These are phyloP conservation scores for Stereum hirsutum DNA, from an alignment of 1,284 basidiomycete species.

Conservation along the genomic window DNA sequence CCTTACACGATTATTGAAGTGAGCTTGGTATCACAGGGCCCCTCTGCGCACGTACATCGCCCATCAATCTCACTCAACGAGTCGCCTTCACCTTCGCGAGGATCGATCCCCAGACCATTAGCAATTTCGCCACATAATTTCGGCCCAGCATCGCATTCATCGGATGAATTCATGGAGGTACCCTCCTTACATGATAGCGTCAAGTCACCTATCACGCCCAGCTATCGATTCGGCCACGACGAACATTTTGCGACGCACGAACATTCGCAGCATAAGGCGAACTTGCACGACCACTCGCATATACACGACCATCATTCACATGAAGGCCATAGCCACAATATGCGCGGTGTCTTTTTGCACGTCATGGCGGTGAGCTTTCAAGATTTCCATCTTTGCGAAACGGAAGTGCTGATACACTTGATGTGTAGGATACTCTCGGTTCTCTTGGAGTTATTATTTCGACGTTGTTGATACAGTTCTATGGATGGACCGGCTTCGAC, in stretches of 20 bases:
- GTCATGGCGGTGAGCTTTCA: slow-evolving; percentile 71
- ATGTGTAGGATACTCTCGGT: slow-evolving; percentile 68
- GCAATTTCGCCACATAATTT: too few species aligned
- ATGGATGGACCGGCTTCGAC: slow-evolving; percentile 99
- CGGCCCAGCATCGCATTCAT: too few species aligned
- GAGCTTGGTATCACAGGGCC: too few species aligned
- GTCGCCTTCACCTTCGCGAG: too few species aligned
- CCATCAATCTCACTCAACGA: too few species aligned
- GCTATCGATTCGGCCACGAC: slow-evolving; percentile 52
- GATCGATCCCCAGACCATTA: too few species aligned
- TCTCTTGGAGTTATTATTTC: slow-evolving; percentile 99
- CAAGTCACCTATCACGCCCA: slow-evolving; percentile 49
- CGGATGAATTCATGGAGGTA: too few species aligned
- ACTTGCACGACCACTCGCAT: slow-evolving; percentile 45
- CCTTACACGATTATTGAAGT: too few species aligned
- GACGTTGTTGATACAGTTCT: slow-evolving; percentile 90
- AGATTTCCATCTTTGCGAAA: background rate
- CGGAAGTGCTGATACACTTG: background rate
- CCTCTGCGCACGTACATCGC: too few species aligned
- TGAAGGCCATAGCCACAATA: slow-evolving; percentile 92
- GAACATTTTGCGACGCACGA: slow-evolving; percentile 50
- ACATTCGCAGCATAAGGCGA: slow-evolving; percentile 34
- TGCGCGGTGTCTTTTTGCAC: slow-evolving; percentile 97
- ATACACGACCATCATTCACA: slow-evolving; percentile 44
- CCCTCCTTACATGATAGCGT: too few species aligned